A percentile compares a stretch with the other conserved stretches of the same genome.
Evolutionary conservation across 805 yeast genomes (phyloP).

Genomic region (Kurtzmaniella cleridarum): DNA sequence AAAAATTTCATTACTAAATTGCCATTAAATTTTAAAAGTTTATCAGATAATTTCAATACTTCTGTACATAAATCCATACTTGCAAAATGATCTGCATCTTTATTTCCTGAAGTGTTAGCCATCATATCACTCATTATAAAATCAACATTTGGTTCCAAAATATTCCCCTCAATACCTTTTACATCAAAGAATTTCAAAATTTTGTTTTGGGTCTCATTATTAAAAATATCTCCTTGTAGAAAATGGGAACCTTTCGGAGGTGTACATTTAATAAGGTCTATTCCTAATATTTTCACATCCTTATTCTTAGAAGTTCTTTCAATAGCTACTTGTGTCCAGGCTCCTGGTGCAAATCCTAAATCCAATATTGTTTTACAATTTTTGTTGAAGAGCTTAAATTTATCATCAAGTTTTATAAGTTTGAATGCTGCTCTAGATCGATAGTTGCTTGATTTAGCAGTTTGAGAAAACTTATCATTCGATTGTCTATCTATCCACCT

Average conservation of each 20-base stretch:
- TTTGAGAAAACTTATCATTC: conserved; percentile 58
- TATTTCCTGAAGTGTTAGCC: conserved; percentile 84
- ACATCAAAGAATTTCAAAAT: conserved; percentile 47
- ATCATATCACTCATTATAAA: conserved; percentile 76
- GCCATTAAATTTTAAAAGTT: conserved; percentile 67
- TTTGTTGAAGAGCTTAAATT: conserved; percentile 49
- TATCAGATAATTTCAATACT: conserved; percentile 71
- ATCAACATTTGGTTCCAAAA: conserved; percentile 19
- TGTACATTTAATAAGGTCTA: conserved; percentile 41
- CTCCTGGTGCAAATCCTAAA: conserved; percentile 90
- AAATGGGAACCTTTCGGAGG: conserved; percentile 35
- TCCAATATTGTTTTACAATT: conserved; percentile 66
- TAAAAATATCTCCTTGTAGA: conserved; percentile 36
- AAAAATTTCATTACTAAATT: conserved; percentile 75
- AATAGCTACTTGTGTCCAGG: conserved; percentile 85
- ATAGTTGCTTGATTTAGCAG: conserved; percentile 58
- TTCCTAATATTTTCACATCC: conserved; percentile 63
- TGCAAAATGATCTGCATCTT: conserved; percentile 72
- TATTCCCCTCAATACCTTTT: conserved; percentile 12
- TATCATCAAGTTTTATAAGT: conserved; percentile 66
- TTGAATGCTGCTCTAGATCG: conserved; percentile 91
- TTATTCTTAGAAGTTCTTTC: conserved; percentile 22
- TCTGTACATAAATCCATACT: conserved; percentile 94
- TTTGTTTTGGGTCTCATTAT: conserved; percentile 47
- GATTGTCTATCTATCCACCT: conserved; percentile 74